A percentile compares a stretch with the other conserved stretches of the same genome.
These are phyloP conservation scores for Knoxdaviesia proteae DNA, from an alignment of 2,329 filamentous ascomycete species.

Conservation along the genomic window DNA sequence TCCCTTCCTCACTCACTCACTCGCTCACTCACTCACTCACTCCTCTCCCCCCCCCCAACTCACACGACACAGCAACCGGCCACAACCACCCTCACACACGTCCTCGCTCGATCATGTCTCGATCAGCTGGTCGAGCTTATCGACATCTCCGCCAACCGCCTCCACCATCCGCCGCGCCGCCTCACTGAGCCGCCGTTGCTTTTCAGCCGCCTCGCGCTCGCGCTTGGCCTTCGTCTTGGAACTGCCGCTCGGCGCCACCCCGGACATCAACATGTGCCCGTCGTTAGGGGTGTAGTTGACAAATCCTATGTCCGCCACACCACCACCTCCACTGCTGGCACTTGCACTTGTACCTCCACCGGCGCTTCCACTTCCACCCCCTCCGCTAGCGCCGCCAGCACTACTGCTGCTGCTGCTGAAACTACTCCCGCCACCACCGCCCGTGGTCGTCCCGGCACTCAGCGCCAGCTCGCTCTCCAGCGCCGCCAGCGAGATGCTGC, in stretches of 20 bases:
- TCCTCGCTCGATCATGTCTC: no score
- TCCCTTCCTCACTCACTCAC: not conserved
- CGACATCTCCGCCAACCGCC: constrained; percentile 48
- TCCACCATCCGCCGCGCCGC: constrained; percentile 47
- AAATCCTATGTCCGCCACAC: constrained; percentile 27
- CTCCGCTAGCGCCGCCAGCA: constrained; percentile 8
- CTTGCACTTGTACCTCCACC: not conserved
- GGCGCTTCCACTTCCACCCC: constrained; percentile 8
- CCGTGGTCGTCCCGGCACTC: not conserved
- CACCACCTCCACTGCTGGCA: constrained; percentile 7
- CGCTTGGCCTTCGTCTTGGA: constrained; percentile 87
- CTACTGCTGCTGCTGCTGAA: constrained; percentile 4
- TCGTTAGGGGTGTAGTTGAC: constrained; percentile 82
- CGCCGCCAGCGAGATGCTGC: not conserved
- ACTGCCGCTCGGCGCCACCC: constrained; percentile 77
- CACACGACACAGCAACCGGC: constrained; percentile 17
- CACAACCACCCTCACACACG: no score
- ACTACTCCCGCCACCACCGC: not conserved
- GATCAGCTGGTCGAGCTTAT: constrained; percentile 4
- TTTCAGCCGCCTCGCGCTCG: constrained; percentile 72
- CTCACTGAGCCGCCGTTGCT: constrained; percentile 45
- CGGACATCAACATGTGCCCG: constrained; percentile 57
- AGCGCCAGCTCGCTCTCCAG: no score
- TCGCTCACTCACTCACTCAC: not conserved
- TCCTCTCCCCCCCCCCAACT: constrained; percentile 19